phyloP scores from a whole-genome alignment of 2,329 filamentous ascomycete genomes.

The Curvularia hawaiiensis region DNA sequence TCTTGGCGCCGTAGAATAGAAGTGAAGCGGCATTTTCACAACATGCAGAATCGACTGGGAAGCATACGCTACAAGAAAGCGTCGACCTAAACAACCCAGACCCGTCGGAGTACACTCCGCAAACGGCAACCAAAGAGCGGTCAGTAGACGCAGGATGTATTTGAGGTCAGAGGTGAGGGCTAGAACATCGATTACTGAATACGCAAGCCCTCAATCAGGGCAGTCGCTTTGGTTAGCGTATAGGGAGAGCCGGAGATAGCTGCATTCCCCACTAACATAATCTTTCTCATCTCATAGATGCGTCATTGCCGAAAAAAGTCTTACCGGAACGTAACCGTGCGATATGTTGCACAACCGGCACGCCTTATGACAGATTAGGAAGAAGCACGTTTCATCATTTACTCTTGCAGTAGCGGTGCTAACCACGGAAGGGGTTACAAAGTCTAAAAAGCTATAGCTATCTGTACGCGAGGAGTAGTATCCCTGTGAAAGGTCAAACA shows the following conservation, averaged over 20 bases:
- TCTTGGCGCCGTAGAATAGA: neutral
- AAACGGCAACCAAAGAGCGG: slow-evolving; percentile 18
- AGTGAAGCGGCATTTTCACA: neutral
- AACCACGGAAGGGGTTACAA: slow-evolving; percentile 31
- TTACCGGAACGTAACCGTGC: slow-evolving; percentile 25
- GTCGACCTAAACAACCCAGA: slow-evolving; percentile 25
- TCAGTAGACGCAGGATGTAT: slow-evolving; percentile 25
- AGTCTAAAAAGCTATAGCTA: slow-evolving; percentile 34
- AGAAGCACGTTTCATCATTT: slow-evolving; percentile 30
- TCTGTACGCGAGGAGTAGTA: slow-evolving; percentile 12
- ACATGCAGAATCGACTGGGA: neutral
- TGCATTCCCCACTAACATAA: neutral
- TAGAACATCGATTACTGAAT: neutral
- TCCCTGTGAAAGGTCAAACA: neutral
- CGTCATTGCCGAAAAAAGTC: neutral
- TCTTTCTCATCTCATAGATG: neutral
- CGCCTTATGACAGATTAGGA: slow-evolving; percentile 37
- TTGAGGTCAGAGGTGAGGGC: slow-evolving; percentile 17
- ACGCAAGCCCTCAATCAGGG: neutral
- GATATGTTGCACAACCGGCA: slow-evolving; percentile 29
- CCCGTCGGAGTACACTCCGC: slow-evolving; percentile 28
- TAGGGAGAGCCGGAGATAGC: neutral
- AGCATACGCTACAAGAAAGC: slow-evolving; percentile 11
- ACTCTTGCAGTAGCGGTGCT: slow-evolving; percentile 38
- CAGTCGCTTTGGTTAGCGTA: neutral